Base-by-base conservation (phyloP, 2,329 filamentous ascomycete genomes). In the Colletotrichum plurivorum region DNA sequence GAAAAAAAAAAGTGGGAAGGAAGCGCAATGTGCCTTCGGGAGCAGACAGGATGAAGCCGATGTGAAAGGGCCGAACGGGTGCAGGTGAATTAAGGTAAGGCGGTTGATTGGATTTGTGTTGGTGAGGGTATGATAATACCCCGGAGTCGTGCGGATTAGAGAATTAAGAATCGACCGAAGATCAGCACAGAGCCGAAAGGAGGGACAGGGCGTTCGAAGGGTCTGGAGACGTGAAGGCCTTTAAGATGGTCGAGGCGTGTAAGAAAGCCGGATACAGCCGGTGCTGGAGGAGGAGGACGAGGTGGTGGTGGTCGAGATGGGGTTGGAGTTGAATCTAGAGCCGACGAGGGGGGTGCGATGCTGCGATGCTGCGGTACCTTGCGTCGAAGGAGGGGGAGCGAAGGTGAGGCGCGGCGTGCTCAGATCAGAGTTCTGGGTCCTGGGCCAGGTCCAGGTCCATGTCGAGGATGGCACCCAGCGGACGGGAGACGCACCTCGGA, bases 391-490 rank as follows among this genome's bases (percentile, higher is more conserved):
- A 36, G 7, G 31, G 31, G 31, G 31, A 10, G 31, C 8, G 31
- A 36, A 36, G 12, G 20, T 36, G 43, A 36, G 22, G 39, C 31
- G 31, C 31, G 51, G 62, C 36, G 61, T 58, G 66, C 41, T 69
- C 66, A 65, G 66, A 69, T 69, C 66, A 65, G 20, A 41, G 53
- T 45, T 43, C 46, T 46, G 52, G 51, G 52, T 51, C 66, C 62
- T 60, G 62, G 52, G 52, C 62, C 62, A 69, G 66, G 60, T 56
- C 60, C 60, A 63, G 60, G 66, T 51, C 62, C 55, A 69, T 66
- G 66, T 69, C 65, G 61, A 68, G 61, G 8, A 39, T 68, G 60
- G 53, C 57, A 52, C 46, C 57, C 27, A 59, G 49, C 59, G 48
- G 46, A 61, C 58, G 58, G 58, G 48, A 69, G 54, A 31, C 45